phyloP scores from a whole-genome alignment of 768 basidiomycete genomes.

The Boletus vermiculosoides region DNA sequence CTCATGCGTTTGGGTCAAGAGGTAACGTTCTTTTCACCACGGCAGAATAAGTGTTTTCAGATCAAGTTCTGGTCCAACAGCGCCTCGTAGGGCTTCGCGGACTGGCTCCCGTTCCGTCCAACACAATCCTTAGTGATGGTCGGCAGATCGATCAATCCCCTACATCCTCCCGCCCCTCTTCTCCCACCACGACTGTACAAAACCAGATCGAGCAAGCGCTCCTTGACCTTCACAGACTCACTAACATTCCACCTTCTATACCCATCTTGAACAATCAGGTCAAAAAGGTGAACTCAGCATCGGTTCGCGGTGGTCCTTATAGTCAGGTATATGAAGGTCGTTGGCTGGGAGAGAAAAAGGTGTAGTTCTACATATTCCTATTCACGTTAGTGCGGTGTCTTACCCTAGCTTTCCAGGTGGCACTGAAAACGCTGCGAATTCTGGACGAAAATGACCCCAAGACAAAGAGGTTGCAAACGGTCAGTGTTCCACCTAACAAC shows the following conservation, averaged over 20 bases:
- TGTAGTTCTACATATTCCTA: conserved; percentile 12
- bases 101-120: not conserved
- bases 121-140: conserved; percentile 19
- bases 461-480: conserved; percentile 40
- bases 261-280: conserved; percentile 56
- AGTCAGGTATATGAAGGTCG: conserved; percentile 54
- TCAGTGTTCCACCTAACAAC: conserved; percentile 4
- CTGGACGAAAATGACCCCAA: conserved; percentile 44
- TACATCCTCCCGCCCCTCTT: conserved; percentile 18
- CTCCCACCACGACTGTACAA: conserved; percentile 27
- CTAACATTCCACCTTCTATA: conserved; percentile 53
- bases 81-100: conserved; percentile 22
- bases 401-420: conserved; percentile 40
- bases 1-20: conserved; percentile 56
- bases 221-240: conserved; percentile 46
- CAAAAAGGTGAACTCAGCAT: conserved; percentile 30
- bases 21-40: conserved; percentile 26
- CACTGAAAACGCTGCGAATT: conserved; percentile 53
- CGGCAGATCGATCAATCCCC: conserved; percentile 26
- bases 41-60: not conserved
- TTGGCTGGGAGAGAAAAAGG: conserved; percentile 57
- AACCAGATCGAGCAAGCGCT: conserved; percentile 46
- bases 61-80: conserved; percentile 7
- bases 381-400: not conserved
- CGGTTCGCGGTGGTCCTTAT: conserved; percentile 51